These are phyloP conservation scores for Apiotrichum domesticum DNA, from an alignment of 1,284 basidiomycete species.

Conservation along the genomic window DNA sequence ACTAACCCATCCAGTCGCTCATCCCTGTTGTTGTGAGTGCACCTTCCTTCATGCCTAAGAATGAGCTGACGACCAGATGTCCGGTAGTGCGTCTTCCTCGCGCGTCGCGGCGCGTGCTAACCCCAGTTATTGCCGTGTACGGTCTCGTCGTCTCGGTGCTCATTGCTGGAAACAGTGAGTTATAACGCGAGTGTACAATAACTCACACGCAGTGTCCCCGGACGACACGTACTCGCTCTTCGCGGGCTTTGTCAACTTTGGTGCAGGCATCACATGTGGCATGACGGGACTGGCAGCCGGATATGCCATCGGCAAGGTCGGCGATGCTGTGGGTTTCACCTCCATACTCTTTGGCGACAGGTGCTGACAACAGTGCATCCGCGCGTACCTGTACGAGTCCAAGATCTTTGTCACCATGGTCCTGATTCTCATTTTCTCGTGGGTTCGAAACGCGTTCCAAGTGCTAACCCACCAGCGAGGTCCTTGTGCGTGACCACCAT, in stretches of 20 bases:
- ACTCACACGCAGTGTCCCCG: slow-evolving; percentile 55
- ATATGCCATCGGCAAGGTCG: slow-evolving; percentile 94
- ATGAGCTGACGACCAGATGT: slow-evolving; percentile 51
- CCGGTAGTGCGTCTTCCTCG: slow-evolving; percentile 56
- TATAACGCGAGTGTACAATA: slow-evolving; percentile 3
- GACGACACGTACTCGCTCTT: slow-evolving; percentile 54
- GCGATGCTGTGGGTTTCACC: slow-evolving; percentile 67
- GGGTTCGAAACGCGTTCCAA: slow-evolving; percentile 7
- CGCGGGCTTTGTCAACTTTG: slow-evolving; percentile 88
- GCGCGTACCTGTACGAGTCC: slow-evolving; percentile 54
- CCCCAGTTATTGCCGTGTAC: slow-evolving; percentile 51
- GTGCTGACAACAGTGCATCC: slow-evolving; percentile 46
- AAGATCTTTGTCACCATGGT: slow-evolving; percentile 70
- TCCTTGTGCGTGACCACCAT: slow-evolving; percentile 20
- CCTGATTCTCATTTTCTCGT: slow-evolving; percentile 52
- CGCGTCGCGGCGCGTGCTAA: slow-evolving; percentile 2
- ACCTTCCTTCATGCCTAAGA: too few species aligned
- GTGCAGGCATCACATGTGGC: slow-evolving; percentile 65
- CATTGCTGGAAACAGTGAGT: slow-evolving; percentile 58
- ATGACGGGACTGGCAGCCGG: slow-evolving; percentile 83
- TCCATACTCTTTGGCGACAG: background rate
- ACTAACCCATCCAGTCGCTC: slow-evolving; percentile 9
- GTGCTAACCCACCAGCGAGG: slow-evolving; percentile 24
- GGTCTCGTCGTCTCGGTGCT: slow-evolving; percentile 57
- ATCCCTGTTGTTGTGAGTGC: slow-evolving; percentile 59